These are phyloP conservation scores for Quillaja saponaria DNA, from an alignment of 306 rosid genomes.

Conservation along the genomic window DNA sequence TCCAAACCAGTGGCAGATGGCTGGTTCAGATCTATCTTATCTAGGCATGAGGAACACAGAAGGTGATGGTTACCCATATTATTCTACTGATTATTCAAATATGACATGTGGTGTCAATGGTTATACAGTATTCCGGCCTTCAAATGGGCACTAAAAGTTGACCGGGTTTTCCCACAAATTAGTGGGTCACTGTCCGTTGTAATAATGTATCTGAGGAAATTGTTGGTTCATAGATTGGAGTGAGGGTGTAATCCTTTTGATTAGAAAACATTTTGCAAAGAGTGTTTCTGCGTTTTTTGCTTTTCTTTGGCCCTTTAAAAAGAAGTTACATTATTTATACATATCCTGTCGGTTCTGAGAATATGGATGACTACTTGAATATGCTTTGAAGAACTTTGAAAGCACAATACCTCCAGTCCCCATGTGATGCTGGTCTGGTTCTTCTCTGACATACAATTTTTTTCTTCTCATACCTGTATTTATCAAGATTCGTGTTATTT, in stretches of 20 bases:
- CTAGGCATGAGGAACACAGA: slow-evolving; percentile 61
- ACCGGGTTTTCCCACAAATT: slow-evolving; percentile 33
- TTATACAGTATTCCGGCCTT: slow-evolving; percentile 81
- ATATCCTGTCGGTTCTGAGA: slow-evolving; percentile 26
- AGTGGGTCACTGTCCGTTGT: slow-evolving; percentile 49
- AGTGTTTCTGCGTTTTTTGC: slow-evolving; percentile 53
- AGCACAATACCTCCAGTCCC: too few relatives aligned
- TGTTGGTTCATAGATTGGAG: slow-evolving; percentile 64
- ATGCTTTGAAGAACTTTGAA: too few relatives aligned
- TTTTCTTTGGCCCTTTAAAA: slow-evolving; percentile 40
- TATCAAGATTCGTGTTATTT: too few relatives aligned
- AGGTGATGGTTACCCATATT: slow-evolving; percentile 59
- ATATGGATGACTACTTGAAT: slow-evolving; percentile 10
- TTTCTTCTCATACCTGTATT: too few relatives aligned
- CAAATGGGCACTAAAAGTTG: slow-evolving; percentile 60
- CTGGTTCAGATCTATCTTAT: slow-evolving; percentile 53
- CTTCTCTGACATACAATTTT: too few relatives aligned
- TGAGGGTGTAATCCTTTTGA: slow-evolving; percentile 77
- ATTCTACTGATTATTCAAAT: slow-evolving; percentile 66
- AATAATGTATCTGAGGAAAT: slow-evolving; percentile 68
- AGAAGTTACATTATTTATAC: slow-evolving; percentile 30
- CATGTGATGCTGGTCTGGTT: too few relatives aligned
- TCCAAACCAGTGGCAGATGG: slow-evolving; percentile 75
- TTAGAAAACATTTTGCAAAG: slow-evolving; percentile 80
- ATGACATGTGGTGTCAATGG: slow-evolving; percentile 66